These are phyloP conservation scores for Penicillium sclerotiorum DNA, from an alignment of 2,329 filamentous ascomycete species.

Conservation along the genomic window DNA sequence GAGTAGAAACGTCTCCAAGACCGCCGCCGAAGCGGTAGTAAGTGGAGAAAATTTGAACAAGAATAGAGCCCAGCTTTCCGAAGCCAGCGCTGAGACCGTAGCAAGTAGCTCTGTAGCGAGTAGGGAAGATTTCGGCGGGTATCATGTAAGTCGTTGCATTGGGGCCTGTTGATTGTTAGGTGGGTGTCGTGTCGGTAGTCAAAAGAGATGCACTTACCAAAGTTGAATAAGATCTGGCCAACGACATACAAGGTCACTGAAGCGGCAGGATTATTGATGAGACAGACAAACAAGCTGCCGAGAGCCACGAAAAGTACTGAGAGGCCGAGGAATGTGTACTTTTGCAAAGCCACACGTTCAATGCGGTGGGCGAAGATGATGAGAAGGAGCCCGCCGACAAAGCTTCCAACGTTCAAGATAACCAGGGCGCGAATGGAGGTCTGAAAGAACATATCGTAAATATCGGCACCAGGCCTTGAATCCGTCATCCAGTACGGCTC, in stretches of 20 bases:
- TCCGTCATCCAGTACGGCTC: constrained; percentile 42
- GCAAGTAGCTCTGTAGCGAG: constrained; percentile 56
- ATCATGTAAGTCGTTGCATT: constrained; percentile 51
- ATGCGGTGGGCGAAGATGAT: constrained; percentile 44
- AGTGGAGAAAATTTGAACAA: constrained; percentile 44
- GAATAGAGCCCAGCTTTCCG: constrained; percentile 56
- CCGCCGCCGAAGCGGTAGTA: constrained; percentile 44
- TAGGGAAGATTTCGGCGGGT: constrained; percentile 60
- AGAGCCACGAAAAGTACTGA: constrained; percentile 48
- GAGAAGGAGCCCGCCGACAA: constrained; percentile 45
- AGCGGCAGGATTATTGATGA: constrained; percentile 38
- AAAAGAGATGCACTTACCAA: constrained; percentile 36
- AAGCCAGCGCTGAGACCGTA: constrained; percentile 58
- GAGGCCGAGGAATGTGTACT: constrained; percentile 48
- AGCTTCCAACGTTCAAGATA: constrained; percentile 46
- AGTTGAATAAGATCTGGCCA: constrained; percentile 53
- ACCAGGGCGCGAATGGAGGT: constrained; percentile 44
- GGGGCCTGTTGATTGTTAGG: constrained; percentile 29
- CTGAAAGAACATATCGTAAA: constrained; percentile 43
- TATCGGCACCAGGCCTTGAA: constrained; percentile 43
- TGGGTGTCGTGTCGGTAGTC: neutral
- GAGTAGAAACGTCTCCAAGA: constrained; percentile 34
- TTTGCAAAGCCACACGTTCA: constrained; percentile 48
- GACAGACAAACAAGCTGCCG: constrained; percentile 45
- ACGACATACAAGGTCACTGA: constrained; percentile 48